Base-by-base conservation (phyloP, 1,139 yeast genomes). In the Yamadazyma atlantica region DNA sequence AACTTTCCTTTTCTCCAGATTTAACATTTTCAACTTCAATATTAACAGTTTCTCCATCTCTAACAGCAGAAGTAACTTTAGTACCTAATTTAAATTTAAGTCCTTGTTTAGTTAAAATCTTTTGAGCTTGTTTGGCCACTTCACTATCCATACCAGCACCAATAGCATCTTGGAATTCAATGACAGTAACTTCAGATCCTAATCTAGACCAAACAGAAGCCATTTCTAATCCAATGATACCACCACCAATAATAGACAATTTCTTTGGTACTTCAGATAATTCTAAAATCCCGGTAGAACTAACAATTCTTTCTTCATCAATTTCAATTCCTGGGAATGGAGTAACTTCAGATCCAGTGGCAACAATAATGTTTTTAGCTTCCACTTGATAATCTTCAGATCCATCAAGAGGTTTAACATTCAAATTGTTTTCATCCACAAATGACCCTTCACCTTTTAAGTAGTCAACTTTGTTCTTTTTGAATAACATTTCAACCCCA, bases 161-260 rank as follows among this genome's bases (percentile, higher is more conserved):
- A 60, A 94, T 85, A 48, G 94, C 78, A 55, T 76, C 75, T 68
- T 84, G 88, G 80, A 80, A 94, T 75, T 94, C 99, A 47, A 94
- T 70, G 40, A 94, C 85, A 36, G 97, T 90, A 47, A 94, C 98
- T 71, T 92, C 90, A 36, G 96, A 73, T 35, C 99, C 99, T 55
- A 94, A 74, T 69, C 98, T 82, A 42, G 94, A 73, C 85, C 95
- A 94, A 35, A 94, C 98, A 26, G 97, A 89, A 48, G 96, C 98
- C 97, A 94, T 92, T 74, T 94, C 99, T 54, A 94, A 80, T 60
- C 99, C 99, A 62, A 94, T 94, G 69, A 94, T 92, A 76, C 99
- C 98, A 69, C 97, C 99, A 64, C 99, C 99, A 57, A 94, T 92
- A 67, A 94, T 81, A 53, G 95, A 84, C 59, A 94, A 59, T 63